phyloP scores from a whole-genome alignment of 495 filamentous ascomycete genomes.

The Pseudoneurospora amorphoporcata region DNA sequence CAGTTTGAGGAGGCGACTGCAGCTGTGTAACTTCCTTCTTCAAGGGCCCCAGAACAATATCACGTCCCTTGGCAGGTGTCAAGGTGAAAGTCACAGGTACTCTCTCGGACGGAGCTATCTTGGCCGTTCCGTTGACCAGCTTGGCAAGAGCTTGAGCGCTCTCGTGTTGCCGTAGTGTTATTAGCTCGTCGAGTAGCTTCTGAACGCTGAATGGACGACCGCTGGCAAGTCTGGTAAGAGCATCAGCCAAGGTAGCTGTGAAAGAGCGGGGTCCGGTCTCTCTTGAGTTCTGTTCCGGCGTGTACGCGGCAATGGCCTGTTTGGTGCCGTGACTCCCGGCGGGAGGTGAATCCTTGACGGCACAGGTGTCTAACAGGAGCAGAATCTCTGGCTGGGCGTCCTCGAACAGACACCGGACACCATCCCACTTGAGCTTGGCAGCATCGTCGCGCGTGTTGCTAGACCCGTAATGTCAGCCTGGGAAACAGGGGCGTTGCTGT shows the following conservation, averaged over 20 bases:
- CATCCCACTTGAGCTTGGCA: slow-evolving; percentile 37
- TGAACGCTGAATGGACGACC: slow-evolving; percentile 40
- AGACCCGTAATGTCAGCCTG: slow-evolving; percentile 4
- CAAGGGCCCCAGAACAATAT: slow-evolving; percentile 34
- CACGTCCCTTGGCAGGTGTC: slow-evolving; percentile 37
- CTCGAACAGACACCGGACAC: slow-evolving; percentile 39
- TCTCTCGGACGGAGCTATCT: slow-evolving; percentile 26
- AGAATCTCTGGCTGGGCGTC: slow-evolving; percentile 41
- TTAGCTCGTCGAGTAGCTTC: slow-evolving; percentile 40
- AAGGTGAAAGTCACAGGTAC: slow-evolving; percentile 39
- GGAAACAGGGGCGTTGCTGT: background rate
- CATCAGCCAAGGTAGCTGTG: slow-evolving; percentile 37
- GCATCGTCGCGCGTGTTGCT: slow-evolving; percentile 34
- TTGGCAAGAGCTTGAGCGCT: slow-evolving; percentile 24
- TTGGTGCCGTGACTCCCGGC: slow-evolving; percentile 39
- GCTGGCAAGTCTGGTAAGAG: slow-evolving; percentile 34
- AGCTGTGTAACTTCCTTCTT: slow-evolving; percentile 24
- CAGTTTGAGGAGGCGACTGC: slow-evolving; percentile 29
- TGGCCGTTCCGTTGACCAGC: slow-evolving; percentile 34
- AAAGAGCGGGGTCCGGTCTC: slow-evolving; percentile 40
- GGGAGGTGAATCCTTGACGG: slow-evolving; percentile 29
- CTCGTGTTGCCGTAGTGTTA: slow-evolving; percentile 31
- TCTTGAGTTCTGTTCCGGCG: slow-evolving; percentile 34
- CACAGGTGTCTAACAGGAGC: slow-evolving; percentile 37
- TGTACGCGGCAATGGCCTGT: slow-evolving; percentile 45